Conservation (phyloP, 2,329 filamentous ascomycete genomes). For the Trichoderma gracile region DNA sequence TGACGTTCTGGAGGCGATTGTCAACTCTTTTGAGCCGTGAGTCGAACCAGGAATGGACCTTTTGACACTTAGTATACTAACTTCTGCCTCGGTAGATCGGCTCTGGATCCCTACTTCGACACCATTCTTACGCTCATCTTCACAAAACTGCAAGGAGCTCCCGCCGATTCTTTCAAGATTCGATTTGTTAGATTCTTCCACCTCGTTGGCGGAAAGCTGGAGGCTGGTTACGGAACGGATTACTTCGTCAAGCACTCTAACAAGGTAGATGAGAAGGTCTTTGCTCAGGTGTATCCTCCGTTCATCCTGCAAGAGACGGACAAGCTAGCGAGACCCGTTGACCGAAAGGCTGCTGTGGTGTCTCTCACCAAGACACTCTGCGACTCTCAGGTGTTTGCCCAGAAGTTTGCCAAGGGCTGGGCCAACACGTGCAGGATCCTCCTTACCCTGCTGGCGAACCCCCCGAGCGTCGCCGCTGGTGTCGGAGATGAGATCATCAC, state of each 20-base stretch:
- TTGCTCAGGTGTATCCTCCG: conserved; percentile 79
- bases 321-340: conserved; percentile 80
- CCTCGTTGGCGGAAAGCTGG: conserved; percentile 75
- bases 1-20: conserved; percentile 81
- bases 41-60: conserved; percentile 34
- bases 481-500: conserved; percentile 73
- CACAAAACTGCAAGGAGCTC: conserved; percentile 67
- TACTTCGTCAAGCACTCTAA: conserved; percentile 89
- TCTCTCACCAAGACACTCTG: conserved; percentile 91
- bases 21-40: conserved; percentile 71
- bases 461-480: conserved; percentile 66
- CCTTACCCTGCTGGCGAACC: conserved; percentile 84
- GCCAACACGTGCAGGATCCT: conserved; percentile 85
- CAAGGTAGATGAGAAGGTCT: conserved; percentile 74
- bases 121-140: conserved; percentile 82
- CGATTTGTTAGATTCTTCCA: conserved; percentile 95
- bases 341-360: conserved; percentile 90
- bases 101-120: conserved; percentile 74
- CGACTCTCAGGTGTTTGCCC: conserved; percentile 80
- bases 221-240: conserved; percentile 84
- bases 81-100: conserved; percentile 45
- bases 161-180: conserved; percentile 76
- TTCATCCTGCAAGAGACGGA: conserved; percentile 89
- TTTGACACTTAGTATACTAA: neutral
- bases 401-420: conserved; percentile 87